Evolutionary conservation across 768 basidiomycete species (phyloP).

Genomic region (Crucibulum laeve): DNA sequence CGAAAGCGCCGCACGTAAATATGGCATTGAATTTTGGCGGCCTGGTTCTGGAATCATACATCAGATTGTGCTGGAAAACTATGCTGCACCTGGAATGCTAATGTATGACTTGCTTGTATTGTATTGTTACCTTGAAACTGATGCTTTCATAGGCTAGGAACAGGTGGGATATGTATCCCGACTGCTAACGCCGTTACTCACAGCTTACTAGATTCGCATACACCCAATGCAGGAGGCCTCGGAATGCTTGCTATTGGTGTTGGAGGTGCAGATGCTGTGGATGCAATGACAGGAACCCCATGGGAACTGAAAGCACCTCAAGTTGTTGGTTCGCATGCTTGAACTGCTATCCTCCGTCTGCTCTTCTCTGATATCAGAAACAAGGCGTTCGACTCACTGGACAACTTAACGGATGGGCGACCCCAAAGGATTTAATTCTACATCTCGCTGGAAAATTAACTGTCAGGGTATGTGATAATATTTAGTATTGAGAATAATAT

Average conservation of each 20-base stretch:
- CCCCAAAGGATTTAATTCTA: constrained; percentile 94
- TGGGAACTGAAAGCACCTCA: constrained; percentile 96
- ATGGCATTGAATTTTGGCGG: constrained; percentile 97
- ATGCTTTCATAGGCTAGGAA: constrained; percentile 59
- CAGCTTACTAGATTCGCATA: constrained; percentile 75
- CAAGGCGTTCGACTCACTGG: constrained; percentile 89
- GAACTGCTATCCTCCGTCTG: background rate
- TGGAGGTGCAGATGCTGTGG: constrained; percentile 98
- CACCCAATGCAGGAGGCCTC: constrained; percentile 96
- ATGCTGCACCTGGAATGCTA: constrained; percentile 91
- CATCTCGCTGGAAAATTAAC: constrained; percentile 93
- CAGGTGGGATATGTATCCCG: constrained; percentile 39
- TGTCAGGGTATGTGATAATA: constrained; percentile 63
- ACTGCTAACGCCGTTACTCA: background rate
- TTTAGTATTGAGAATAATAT: background rate
- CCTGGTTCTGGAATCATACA: constrained; percentile 97
- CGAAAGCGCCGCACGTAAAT: constrained; percentile 85
- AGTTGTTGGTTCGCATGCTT: constrained; percentile 56
- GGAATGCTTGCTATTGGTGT: constrained; percentile 97
- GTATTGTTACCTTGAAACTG: constrained; percentile 4
- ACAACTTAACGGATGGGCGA: constrained; percentile 84
- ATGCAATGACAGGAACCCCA: constrained; percentile 96
- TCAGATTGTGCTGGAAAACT: constrained; percentile 97
- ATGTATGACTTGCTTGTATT: constrained; percentile 47
- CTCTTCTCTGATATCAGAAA: background rate